Evolutionary conservation across 345 rosid genomes (phyloP), one percentile per base, ranked within the genome.

Genomic region (Excoecaria cochinchinensis): DNA sequence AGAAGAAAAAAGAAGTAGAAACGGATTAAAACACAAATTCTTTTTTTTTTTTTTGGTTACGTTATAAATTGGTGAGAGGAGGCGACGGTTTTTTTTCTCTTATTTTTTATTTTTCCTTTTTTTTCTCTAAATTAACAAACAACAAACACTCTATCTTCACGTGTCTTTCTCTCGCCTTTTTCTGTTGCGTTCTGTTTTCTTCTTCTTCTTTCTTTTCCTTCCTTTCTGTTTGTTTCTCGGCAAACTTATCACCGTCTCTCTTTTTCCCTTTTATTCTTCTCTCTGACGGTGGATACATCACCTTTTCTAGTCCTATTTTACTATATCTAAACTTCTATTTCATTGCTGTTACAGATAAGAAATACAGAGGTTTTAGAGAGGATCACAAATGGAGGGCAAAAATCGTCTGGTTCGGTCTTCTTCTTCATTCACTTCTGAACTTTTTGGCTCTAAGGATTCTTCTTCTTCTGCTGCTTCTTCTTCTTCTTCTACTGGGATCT

Each of bases 371-470:
- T 69, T 76, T 69, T 6, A 62, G 52, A 52, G 19, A 46, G 19
- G 58, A 9, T 31, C 0, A 48, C 60, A 21, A 72, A 93, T 91
- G 97, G 97, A 91, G 76, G 87, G 84, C 78, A 78, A 81, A 71
- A 88, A 85, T 70, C 87, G 74, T 62, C 86, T 73, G 46, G 73
- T 62, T 0, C 85, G 82, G 1, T 79, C 91, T 8, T 78, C 90
- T n/a, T 51, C 87, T 4, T 85, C 95, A 1, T 73, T 89, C 52
- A 81, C 90, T 44, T 81, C 87, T 66, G 89, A 93, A 78, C 86
- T 93, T 79, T 93, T 93, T 80, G 94, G 93, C 16, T 82, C 91
- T 14, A 85, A 80, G 74, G 93, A 90, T 17, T 73, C 89, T 4
- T 80, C 91, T 58, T 58, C 62, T 10, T 58, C 79, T 63, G 38